Evolutionary conservation across 345 rosid species (phyloP).

Genomic region (Capsella bursapastoris): DNA sequence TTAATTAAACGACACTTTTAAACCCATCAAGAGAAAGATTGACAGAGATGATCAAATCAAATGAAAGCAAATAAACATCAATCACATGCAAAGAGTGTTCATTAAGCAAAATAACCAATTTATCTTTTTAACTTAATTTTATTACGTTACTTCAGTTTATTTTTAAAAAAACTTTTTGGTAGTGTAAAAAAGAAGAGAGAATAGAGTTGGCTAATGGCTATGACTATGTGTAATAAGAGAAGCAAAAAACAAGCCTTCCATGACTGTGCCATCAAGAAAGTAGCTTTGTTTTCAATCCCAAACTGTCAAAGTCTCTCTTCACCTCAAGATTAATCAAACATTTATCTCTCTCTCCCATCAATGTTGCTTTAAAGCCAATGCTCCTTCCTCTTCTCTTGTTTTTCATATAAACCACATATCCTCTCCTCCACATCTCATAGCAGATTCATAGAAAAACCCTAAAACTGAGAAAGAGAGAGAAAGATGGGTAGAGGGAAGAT

Average conservation of each 20-base stretch:
- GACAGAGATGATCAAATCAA: constrained; percentile 42
- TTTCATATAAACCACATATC: constrained; percentile 40
- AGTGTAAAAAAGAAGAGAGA: constrained; percentile 31
- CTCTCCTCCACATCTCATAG: constrained; percentile 30
- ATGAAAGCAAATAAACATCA: constrained; percentile 42
- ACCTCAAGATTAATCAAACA: constrained; percentile 39
- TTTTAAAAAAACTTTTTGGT: background rate
- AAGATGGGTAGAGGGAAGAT: constrained; percentile 84
- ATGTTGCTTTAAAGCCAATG: constrained; percentile 33
- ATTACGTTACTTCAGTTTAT: constrained; percentile 5
- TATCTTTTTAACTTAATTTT: constrained; percentile 7
- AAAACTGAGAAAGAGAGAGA: constrained; percentile 26
- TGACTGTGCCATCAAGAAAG: constrained; percentile 60
- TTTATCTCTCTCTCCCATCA: constrained; percentile 32
- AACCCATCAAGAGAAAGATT: constrained; percentile 28
- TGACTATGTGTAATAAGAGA: constrained; percentile 45
- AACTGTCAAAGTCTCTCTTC: constrained; percentile 49
- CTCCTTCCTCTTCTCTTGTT: constrained; percentile 34
- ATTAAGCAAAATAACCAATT: constrained; percentile 20
- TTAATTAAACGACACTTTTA: constrained; percentile 6
- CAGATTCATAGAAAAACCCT: constrained; percentile 31
- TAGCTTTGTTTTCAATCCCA: constrained; percentile 51
- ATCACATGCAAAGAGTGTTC: constrained; percentile 46
- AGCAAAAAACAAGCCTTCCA: constrained; percentile 54
- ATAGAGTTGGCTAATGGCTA: constrained; percentile 52